Conservation (phyloP, 192 early-diverging fungal genomes). For the Diversispora eburnea region DNA sequence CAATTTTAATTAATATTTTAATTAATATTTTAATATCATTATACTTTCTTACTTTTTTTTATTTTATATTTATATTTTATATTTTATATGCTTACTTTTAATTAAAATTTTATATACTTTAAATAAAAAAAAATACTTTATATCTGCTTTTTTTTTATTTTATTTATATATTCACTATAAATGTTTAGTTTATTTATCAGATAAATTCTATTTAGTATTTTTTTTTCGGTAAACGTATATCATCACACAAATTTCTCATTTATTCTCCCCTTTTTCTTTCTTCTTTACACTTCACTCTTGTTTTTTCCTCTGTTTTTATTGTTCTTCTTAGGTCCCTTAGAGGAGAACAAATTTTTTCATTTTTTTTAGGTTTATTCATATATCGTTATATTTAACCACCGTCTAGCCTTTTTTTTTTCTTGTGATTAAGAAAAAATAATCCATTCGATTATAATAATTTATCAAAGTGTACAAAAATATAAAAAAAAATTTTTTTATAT, state of each 20-base stretch:
- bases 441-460: not conserved
- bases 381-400: no score
- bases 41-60: no score
- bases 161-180: no score
- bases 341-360: not conserved
- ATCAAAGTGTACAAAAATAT: not conserved
- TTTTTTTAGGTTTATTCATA: not conserved
- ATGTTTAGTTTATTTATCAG: no score
- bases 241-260: not conserved
- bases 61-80: no score
- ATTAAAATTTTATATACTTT: no score
- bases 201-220: not conserved
- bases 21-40: no score
- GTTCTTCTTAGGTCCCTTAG: not conserved
- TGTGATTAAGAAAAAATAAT: not conserved
- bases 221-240: constrained; percentile 1
- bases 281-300: constrained; percentile 2
- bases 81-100: no score
- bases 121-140: no score
- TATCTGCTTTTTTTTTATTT: no score
- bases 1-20: no score
- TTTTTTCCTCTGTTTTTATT: not conserved
- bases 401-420: not conserved
- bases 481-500: not conserved
- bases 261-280: not conserved